phyloP scores from a whole-genome alignment of 1,284 basidiomycete genomes.

The Gomphus bonarii region DNA sequence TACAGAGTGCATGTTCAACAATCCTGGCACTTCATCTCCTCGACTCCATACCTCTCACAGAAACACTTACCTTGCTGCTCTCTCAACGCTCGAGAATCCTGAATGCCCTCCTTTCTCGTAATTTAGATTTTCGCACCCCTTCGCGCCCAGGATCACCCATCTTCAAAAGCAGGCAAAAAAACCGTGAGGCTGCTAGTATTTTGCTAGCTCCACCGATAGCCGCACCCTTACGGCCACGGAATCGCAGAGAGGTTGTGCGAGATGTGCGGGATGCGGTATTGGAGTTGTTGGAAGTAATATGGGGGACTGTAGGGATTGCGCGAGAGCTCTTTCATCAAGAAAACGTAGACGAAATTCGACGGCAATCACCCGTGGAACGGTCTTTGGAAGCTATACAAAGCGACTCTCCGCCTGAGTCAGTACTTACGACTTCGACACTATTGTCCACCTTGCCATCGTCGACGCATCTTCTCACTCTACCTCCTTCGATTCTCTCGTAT shows the following conservation, averaged over 20 bases:
- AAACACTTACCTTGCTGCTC: slow-evolving; percentile 62
- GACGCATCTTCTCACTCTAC: slow-evolving; percentile 57
- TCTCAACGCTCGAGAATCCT: slow-evolving; percentile 63
- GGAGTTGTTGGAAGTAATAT: slow-evolving; percentile 41
- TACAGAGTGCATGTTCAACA: slow-evolving; percentile 61
- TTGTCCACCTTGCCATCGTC: slow-evolving; percentile 61
- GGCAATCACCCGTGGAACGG: slow-evolving; percentile 39
- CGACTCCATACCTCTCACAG: slow-evolving; percentile 67
- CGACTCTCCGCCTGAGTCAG: slow-evolving; percentile 23
- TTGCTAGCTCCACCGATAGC: not conserved
- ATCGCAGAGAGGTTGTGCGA: slow-evolving; percentile 26
- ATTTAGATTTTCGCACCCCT: slow-evolving; percentile 17
- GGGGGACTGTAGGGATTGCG: slow-evolving; percentile 42
- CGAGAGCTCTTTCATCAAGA: slow-evolving; percentile 40
- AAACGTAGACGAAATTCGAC: slow-evolving; percentile 16
- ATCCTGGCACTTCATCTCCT: slow-evolving; percentile 75
- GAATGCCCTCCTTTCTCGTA: slow-evolving; percentile 34
- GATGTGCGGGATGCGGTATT: slow-evolving; percentile 44
- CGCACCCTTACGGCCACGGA: not conserved
- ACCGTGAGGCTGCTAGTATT: slow-evolving; percentile 6
- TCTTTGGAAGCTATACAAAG: slow-evolving; percentile 51
- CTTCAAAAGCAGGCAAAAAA: slow-evolving; percentile 18
- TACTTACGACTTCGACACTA: slow-evolving; percentile 49
- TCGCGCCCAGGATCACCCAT: slow-evolving; percentile 11
- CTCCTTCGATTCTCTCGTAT: slow-evolving; percentile 51